Evolutionary conservation across 768 basidiomycete genomes (phyloP).

Genomic region (Termitomyces eurrhizus): DNA sequence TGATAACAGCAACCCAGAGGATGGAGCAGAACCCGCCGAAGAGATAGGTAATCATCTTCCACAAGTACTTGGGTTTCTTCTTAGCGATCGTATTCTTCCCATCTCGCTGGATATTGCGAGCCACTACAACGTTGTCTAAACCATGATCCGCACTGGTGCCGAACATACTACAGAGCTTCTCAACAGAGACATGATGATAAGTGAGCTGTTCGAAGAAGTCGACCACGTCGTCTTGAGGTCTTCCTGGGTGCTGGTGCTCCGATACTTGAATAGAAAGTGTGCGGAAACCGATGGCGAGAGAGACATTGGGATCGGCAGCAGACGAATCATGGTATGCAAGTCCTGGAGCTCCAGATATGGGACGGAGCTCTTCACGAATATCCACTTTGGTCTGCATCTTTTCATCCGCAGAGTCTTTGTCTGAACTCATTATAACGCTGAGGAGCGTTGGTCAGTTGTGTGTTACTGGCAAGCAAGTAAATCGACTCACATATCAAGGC

Average conservation of each 20-base stretch:
- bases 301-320: neutral
- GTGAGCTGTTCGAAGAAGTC: slow-evolving; percentile 6
- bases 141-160: slow-evolving; percentile 9
- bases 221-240: neutral
- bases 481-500: neutral
- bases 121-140: slow-evolving; percentile 6
- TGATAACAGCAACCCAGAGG: slow-evolving; percentile 12
- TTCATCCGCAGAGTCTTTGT: neutral
- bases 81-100: slow-evolving; percentile 11
- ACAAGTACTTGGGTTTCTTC: slow-evolving; percentile 6
- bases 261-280: slow-evolving; percentile 14
- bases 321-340: neutral
- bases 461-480: neutral
- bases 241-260: slow-evolving; percentile 1
- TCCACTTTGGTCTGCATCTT: neutral
- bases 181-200: slow-evolving; percentile 6
- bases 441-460: neutral
- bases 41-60: slow-evolving; percentile 7
- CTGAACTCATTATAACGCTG: neutral
- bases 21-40: slow-evolving; percentile 15
- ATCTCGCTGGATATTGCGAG: slow-evolving; percentile 9
- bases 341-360: neutral
- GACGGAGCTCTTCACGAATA: neutral
- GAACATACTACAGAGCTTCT: slow-evolving; percentile 10
- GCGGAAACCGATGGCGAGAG: slow-evolving; percentile 11